phyloP scores from a whole-genome alignment of 768 basidiomycete genomes.

The Podaxis rugospora region DNA sequence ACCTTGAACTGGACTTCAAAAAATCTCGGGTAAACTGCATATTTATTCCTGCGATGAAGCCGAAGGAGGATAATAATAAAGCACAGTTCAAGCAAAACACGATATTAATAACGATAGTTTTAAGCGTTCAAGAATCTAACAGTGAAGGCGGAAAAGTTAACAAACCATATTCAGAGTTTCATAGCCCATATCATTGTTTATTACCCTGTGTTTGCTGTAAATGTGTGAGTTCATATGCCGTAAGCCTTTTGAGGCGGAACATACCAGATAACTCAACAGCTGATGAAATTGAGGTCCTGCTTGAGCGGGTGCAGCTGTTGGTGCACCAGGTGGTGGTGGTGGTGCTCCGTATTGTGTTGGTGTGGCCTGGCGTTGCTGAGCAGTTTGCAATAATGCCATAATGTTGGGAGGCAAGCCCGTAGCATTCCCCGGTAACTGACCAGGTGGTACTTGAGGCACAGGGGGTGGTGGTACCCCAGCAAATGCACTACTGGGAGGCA shows the following conservation, averaged over 20 bases:
- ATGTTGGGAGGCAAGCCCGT: conserved; percentile 61
- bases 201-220: conserved; percentile 9
- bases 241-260: conserved; percentile 13
- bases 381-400: conserved; percentile 56
- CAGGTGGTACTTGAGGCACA: conserved; percentile 16
- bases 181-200: conserved; percentile 2
- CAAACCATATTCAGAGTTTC: neutral
- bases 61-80: neutral
- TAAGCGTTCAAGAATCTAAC: neutral
- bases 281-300: conserved; percentile 49
- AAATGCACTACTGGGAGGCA: conserved; percentile 25
- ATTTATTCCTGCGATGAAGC: neutral
- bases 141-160: neutral
- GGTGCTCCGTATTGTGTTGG: conserved; percentile 33
- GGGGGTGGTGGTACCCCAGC: conserved; percentile 20
- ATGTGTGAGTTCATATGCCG: neutral
- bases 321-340: conserved; percentile 34
- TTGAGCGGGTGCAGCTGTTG: conserved; percentile 28
- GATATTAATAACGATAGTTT: conserved; percentile 10
- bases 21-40: neutral
- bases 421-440: conserved; percentile 30
- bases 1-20: neutral
- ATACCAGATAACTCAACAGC: conserved; percentile 66
- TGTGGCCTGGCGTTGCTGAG: conserved; percentile 44
- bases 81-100: neutral